phyloP scores from a whole-genome alignment of 2,329 filamentous ascomycete species.

The Penicillium sp. region DNA sequence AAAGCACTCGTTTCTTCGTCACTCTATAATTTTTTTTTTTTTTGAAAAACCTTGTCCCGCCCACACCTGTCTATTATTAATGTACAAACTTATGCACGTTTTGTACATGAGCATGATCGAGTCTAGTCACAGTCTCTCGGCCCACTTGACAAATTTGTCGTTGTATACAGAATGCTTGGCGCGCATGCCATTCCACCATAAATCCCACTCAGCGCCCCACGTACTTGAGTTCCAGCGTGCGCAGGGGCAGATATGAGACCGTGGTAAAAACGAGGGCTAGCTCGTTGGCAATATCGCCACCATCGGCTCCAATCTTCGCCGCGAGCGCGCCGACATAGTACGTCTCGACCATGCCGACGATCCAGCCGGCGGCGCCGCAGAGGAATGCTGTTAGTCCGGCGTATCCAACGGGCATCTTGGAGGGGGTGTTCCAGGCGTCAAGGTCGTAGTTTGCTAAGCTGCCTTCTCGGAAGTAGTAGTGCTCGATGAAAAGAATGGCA shows the following conservation, averaged over 20 bases:
- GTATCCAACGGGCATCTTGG: conserved; percentile 52
- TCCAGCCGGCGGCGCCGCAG: conserved; percentile 56
- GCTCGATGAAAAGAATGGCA: conserved; percentile 56
- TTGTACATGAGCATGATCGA: not conserved
- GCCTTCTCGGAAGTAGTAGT: conserved; percentile 56
- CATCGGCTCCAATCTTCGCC: conserved; percentile 51
- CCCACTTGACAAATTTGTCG: not conserved
- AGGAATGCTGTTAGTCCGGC: conserved; percentile 54
- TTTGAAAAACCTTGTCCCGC: not conserved
- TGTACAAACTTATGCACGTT: not conserved
- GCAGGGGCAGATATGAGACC: conserved; percentile 54
- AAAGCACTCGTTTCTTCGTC: not conserved
- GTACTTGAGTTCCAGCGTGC: conserved; percentile 57
- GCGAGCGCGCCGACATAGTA: conserved; percentile 60
- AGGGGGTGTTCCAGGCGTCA: conserved; percentile 56
- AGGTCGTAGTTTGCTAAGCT: conserved; percentile 55
- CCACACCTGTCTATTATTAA: not conserved
- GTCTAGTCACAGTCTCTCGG: not conserved
- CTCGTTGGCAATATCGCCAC: conserved; percentile 61
- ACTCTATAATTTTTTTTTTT: not conserved
- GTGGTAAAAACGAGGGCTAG: conserved; percentile 59
- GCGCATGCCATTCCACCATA: not conserved
- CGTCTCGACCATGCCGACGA: conserved; percentile 65
- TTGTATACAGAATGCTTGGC: conserved; percentile 4
- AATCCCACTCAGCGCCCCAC: conserved; percentile 45